Percentiles rank a stretch among this genome's conserved stretches.
Evolutionary conservation across 2,329 filamentous ascomycete genomes (phyloP).

Genomic region (Metarhizium sp.): DNA sequence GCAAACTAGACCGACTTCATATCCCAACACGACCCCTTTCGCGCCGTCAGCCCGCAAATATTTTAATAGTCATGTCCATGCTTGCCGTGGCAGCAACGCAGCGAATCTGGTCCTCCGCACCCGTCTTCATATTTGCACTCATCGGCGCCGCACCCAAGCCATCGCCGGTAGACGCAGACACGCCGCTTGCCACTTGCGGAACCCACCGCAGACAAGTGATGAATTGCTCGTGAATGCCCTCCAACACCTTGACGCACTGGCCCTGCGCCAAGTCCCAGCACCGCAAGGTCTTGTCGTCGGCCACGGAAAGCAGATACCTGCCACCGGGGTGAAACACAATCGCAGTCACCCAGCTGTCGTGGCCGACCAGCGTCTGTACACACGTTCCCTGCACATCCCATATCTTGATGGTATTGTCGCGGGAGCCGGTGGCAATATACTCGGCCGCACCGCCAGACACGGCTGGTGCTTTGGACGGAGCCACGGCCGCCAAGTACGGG

Average conservation of each 20-base stretch:
- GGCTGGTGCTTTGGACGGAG: conserved; percentile 76
- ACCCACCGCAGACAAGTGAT: conserved; percentile 66
- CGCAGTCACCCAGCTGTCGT: conserved; percentile 88
- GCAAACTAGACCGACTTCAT: neutral
- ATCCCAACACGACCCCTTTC: too few relatives aligned
- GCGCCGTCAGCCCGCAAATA: too few relatives aligned
- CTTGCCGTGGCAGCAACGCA: too few relatives aligned
- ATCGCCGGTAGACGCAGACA: too few relatives aligned
- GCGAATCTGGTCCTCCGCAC: too few relatives aligned
- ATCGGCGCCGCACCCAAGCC: too few relatives aligned
- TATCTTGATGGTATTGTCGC: conserved; percentile 83
- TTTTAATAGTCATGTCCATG: too few relatives aligned
- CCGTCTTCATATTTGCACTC: too few relatives aligned
- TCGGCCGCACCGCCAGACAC: conserved; percentile 66
- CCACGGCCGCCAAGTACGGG: conserved; percentile 61
- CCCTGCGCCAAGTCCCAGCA: conserved; percentile 88
- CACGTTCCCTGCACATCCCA: conserved; percentile 81
- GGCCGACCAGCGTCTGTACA: conserved; percentile 74
- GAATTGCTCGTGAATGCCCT: conserved; percentile 73
- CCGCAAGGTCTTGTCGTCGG: conserved; percentile 83
- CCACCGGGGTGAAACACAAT: conserved; percentile 86
- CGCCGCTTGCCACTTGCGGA: too few relatives aligned
- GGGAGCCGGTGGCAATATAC: conserved; percentile 78
- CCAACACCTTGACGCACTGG: conserved; percentile 70
- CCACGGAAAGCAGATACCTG: conserved; percentile 77